phyloP scores from a whole-genome alignment of 257 asterid species.

The Asclepias syriaca region DNA sequence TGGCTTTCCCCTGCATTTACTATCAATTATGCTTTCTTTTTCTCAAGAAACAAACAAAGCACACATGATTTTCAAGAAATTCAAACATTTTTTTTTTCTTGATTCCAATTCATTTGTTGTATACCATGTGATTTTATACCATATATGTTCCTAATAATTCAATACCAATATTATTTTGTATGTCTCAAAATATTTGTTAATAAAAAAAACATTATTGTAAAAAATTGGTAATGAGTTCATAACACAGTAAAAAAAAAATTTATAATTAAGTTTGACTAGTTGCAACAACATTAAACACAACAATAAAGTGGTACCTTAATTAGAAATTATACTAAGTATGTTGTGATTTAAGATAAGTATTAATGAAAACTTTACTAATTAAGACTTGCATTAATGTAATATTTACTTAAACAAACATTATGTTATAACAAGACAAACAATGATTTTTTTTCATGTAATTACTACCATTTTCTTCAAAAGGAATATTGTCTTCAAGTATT shows the following conservation, averaged over 20 bases:
- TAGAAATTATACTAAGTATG: background rate
- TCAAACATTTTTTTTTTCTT: no score
- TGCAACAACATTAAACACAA: background rate
- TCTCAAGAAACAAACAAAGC: background rate
- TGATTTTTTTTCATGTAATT: background rate
- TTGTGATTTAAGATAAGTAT: background rate
- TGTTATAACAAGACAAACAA: background rate
- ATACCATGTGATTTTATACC: background rate
- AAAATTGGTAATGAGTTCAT: no score
- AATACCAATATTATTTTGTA: no score
- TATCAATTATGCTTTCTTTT: no score
- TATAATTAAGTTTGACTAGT: no score
- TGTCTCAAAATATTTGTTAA: no score
- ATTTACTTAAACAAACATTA: background rate
- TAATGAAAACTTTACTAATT: no score
- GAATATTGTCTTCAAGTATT: background rate
- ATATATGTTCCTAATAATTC: no score
- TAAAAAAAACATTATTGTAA: no score
- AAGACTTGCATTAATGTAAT: background rate
- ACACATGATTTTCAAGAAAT: background rate
- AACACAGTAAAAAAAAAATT: no score
- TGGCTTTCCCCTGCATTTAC: no score
- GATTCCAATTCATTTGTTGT: background rate
- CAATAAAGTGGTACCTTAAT: background rate
- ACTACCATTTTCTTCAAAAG: no score